These are phyloP conservation scores for Drechslera avenae DNA, from an alignment of 2,329 filamentous ascomycete genomes.

Conservation along the genomic window DNA sequence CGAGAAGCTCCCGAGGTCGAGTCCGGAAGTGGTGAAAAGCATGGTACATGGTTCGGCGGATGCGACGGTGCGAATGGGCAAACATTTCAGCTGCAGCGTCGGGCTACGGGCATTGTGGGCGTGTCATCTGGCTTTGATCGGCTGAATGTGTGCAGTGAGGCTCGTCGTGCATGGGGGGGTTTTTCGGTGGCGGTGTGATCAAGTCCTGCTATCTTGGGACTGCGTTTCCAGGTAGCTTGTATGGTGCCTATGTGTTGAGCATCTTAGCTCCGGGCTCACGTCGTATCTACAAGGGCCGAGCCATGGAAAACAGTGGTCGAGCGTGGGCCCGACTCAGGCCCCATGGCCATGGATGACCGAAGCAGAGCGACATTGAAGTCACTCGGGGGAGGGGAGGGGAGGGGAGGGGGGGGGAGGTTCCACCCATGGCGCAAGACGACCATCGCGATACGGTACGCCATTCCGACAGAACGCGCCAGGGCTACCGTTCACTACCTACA, in stretches of 20 bases:
- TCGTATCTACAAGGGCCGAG: slow-evolving; percentile 22
- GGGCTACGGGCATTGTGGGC: slow-evolving; percentile 16
- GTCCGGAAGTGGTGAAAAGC: slow-evolving; percentile 1
- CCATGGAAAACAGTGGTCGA: slow-evolving; percentile 24
- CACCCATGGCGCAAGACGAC: slow-evolving; percentile 8
- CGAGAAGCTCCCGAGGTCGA: slow-evolving; percentile 31
- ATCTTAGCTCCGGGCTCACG: slow-evolving; percentile 12
- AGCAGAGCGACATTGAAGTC: slow-evolving; percentile 14
- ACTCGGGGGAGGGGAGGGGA: too few species aligned
- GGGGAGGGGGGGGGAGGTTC: too few species aligned
- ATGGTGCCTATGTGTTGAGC: slow-evolving; percentile 1
- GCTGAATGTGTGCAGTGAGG: slow-evolving; percentile 19
- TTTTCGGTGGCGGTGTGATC: slow-evolving; percentile 29
- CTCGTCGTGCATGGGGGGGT: slow-evolving; percentile 21
- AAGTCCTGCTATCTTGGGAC: slow-evolving; percentile 2
- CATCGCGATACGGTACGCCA: slow-evolving; percentile 25
- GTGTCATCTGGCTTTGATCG: slow-evolving; percentile 32
- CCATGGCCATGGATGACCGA: slow-evolving; percentile 17
- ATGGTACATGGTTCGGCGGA: slow-evolving; percentile 18
- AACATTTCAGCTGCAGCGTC: slow-evolving; percentile 15
- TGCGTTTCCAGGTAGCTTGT: slow-evolving; percentile 19
- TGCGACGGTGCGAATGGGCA: slow-evolving; percentile 4
- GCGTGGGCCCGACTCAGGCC: slow-evolving; percentile 8
- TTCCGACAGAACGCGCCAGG: slow-evolving; percentile 18
- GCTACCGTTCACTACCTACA: slow-evolving; percentile 20